Evolutionary conservation across 2,329 filamentous ascomycete species (phyloP), one percentile per base, ranked within the genome.

Genomic region (Fonsecaea multimorphosa): DNA sequence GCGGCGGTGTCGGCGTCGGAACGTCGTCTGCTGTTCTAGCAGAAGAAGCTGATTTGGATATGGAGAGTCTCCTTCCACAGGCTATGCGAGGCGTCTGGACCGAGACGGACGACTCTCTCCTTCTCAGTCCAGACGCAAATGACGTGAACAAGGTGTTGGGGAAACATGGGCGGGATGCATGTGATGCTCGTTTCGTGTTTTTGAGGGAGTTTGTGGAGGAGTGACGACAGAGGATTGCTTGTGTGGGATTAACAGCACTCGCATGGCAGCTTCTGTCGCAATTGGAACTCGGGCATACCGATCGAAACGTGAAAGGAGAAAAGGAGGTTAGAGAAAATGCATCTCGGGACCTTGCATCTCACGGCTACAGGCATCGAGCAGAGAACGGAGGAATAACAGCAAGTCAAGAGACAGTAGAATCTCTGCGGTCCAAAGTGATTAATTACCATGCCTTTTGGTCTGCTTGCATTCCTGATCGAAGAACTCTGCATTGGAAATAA

Each of bases 81-180:
- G 66, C 81, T 58, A 76, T 79, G 61, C 75, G 67, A 16, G 82
- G 82, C 3, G 78, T 83, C 19, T 84, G 82, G 82, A 83, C 81
- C 6, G 66, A 75, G 9, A 74, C 78, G 44, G 82, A 84, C 63
- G 82, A 84, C 63, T 66, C 73, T 32, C 72, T 72, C 24, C 61
- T 83, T 34, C 69, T 76, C 40, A 76, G 74, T 8, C 52, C 46
- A 2, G 73, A 82, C 68, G 71, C 68, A 29, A 74, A 74, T 19
- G 72, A 67, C 1, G 73, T 82, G 24, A 65, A 76, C 40, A 72
- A 72, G 38, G 70, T 81, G 29, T 57, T 78, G 58, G 66, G 76
- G 52, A 83, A 83, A 67, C 82, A 84, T 72, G 82, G 82, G 2
- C 68, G 68, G n/a, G 73, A 75, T 0, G 68, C 68, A 9, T 70